Evolutionary conservation across 768 basidiomycete species (phyloP), one percentile per base, ranked within the genome.

Genomic region (Agaricus sinodeliciosus): DNA sequence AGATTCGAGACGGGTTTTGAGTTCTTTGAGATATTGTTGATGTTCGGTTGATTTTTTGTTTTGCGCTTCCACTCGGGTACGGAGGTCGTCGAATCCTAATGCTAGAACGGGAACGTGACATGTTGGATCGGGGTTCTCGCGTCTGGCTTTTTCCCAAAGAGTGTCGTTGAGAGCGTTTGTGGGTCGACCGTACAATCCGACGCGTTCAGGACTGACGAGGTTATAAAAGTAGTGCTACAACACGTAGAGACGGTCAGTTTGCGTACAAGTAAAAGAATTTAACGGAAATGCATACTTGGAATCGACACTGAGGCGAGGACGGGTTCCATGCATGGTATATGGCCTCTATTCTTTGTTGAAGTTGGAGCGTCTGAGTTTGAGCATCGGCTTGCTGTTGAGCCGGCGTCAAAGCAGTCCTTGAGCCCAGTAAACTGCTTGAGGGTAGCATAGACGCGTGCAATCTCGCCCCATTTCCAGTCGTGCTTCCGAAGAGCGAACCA

Each of bases 161-260:
- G 72, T 72, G 41, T 90, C 87, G 43, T 88, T 84, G 4, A 78
- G 77, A 11, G 83, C 82, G 59, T 89, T 89, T 12, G 73, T 64
- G 11, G 91, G 90, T 13, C 87, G 81, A 6, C 78, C 82, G 57
- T 88, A 94, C 48, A 82, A 58, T 25, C 69, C 72, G 2, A 87
- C 80, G 58, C 84, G 75, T 4, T 70, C 71, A 0, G 88, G 87
- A 59, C 87, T 82, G 3, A 92, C 88, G 12, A 89, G 70, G 59
- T 92, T 93, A 65, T 94, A 93, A 59, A 94, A 94, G 57, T 80
- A 81, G 57, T 89, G 79, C 90, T 92, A 39, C 6, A 5, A 8
- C 7, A 8, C 31, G 3, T 18, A 31, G 5, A 8, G 28, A 28
- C 3, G 11, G 31, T 31, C 6, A 31, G 31, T 31, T 11, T 11